phyloP scores from a whole-genome alignment of 2,329 filamentous ascomycete species.

The Diatrype stigma region DNA sequence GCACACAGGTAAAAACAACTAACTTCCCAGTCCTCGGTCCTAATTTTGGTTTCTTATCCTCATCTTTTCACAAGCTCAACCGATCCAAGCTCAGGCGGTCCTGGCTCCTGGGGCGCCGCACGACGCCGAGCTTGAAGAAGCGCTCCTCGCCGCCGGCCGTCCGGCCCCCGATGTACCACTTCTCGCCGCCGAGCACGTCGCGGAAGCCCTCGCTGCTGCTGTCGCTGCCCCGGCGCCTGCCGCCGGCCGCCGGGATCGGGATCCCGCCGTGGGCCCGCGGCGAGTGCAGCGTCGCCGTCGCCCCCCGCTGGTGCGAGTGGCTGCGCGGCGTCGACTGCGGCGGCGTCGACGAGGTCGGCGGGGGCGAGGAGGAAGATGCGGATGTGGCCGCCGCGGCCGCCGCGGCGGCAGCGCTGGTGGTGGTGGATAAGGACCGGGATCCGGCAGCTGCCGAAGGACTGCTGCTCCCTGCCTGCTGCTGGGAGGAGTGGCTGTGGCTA shows the following conservation, averaged over 20 bases:
- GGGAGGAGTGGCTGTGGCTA: not conserved
- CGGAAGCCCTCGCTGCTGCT: slow-evolving; percentile 73
- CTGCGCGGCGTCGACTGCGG: not conserved
- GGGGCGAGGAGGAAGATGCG: not conserved
- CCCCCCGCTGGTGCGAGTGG: not conserved
- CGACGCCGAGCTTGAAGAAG: slow-evolving; percentile 77
- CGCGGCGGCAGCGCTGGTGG: slow-evolving; percentile 4
- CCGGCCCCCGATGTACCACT: slow-evolving; percentile 77
- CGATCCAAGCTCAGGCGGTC: slow-evolving; percentile 72
- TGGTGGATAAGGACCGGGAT: slow-evolving; percentile 19
- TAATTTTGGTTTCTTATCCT: too few species aligned
- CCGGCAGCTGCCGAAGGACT: slow-evolving; percentile 5
- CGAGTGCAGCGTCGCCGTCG: slow-evolving; percentile 18
- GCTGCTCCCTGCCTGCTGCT: not conserved
- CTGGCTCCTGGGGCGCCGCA: slow-evolving; percentile 67
- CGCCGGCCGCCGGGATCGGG: slow-evolving; percentile 21
- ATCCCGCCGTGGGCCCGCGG: slow-evolving; percentile 13
- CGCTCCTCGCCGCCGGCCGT: slow-evolving; percentile 74
- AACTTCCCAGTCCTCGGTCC: not conserved
- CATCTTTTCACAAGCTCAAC: slow-evolving; percentile 68
- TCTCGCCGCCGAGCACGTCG: slow-evolving; percentile 67
- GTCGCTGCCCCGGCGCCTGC: slow-evolving; percentile 65
- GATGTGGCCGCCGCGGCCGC: not conserved
- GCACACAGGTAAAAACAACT: too few species aligned
- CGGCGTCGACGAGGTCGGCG: not conserved